Base-by-base conservation (phyloP, 225 moss, liverwort and hornwort species). In the Rhytidiadelphus loreus region DNA sequence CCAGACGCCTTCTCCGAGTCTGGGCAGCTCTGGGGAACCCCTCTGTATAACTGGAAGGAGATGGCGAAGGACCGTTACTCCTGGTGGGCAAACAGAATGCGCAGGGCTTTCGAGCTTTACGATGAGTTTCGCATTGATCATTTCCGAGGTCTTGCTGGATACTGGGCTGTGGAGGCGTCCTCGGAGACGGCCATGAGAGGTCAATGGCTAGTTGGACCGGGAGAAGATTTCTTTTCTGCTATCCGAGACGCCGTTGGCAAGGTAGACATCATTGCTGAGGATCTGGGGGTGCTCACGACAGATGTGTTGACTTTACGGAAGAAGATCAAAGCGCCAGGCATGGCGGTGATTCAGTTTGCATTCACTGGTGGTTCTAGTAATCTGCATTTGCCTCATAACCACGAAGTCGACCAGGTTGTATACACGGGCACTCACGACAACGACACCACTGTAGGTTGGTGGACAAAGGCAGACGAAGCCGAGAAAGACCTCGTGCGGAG, bases 111-210 rank as follows among this genome's bases (percentile, higher is more conserved):
- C 89, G 96, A 95, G 32, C 93, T 98, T 13, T 98, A 96, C 77
- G 97, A 98, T 37, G 98, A 98, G 87, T 98, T 98, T 87, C 96
- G 98, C 17, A 97, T 98, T 29, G 97, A 98, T 65, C 98, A 98
- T 64, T 98, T 98, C 81, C 86, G 96, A 75, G 97, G 98, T 14
- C 92, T 98, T n/a, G 97, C 93, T 33, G 98, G 96, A 11, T 98
- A 95, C 79, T 98, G 97, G 98, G 96, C 95, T 56, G 92, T 98
- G 6, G 87, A 87, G 8, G 94, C 93, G 59, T 73, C 78, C 71
- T 92, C 95, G 2, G 86, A 93, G 69, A 96, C 95, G 33, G 95
- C 96, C 19, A 82, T 96, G 72, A 91, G n/a, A 13, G 96, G 97
- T 16, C 84, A 91, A 44, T 97, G 97, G 96, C 62, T 95, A 56